Percentiles rank a stretch among this genome's conserved stretches.
These are phyloP conservation scores for Athelia psychrophila DNA, from an alignment of 1,284 basidiomycete species.

Conservation along the genomic window DNA sequence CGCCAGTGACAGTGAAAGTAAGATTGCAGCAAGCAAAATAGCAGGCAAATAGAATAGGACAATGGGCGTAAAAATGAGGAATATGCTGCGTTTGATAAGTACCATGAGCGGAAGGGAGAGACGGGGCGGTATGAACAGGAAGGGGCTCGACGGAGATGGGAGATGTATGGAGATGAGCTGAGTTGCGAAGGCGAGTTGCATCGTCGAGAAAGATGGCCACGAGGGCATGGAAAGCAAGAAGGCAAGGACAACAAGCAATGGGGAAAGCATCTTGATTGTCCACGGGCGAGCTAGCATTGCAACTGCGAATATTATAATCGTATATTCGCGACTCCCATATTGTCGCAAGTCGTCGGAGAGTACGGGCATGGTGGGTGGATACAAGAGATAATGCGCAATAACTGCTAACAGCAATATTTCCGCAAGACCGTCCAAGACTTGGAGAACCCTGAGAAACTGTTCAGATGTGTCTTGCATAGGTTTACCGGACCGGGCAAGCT, in stretches of 20 bases:
- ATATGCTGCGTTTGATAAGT: slow-evolving; percentile 35
- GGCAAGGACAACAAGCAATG: slow-evolving; percentile 29
- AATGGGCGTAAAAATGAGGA: slow-evolving; percentile 35
- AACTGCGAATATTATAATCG: slow-evolving; percentile 35
- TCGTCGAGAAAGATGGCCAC: slow-evolving; percentile 36
- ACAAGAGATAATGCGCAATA: slow-evolving; percentile 41
- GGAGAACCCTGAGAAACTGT: slow-evolving; percentile 35
- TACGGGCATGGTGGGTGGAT: slow-evolving; percentile 33
- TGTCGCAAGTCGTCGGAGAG: slow-evolving; percentile 16
- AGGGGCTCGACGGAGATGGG: slow-evolving; percentile 38
- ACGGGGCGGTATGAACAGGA: slow-evolving; percentile 36
- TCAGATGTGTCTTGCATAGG: background rate
- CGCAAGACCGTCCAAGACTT: slow-evolving; percentile 40
- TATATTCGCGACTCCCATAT: slow-evolving; percentile 30
- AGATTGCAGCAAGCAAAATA: slow-evolving; percentile 36
- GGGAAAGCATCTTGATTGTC: slow-evolving; percentile 21
- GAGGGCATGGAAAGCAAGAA: slow-evolving; percentile 28
- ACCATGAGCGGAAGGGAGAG: slow-evolving; percentile 40
- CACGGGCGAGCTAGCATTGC: slow-evolving; percentile 25
- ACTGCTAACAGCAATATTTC: slow-evolving; percentile 37
- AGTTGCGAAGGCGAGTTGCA: slow-evolving; percentile 37
- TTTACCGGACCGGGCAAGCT: background rate
- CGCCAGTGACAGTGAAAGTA: slow-evolving; percentile 39
- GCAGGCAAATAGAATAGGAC: slow-evolving; percentile 46
- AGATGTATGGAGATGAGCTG: slow-evolving; percentile 43